Conservation (phyloP, 1,284 basidiomycete genomes). For the Puccinia sorghi region DNA sequence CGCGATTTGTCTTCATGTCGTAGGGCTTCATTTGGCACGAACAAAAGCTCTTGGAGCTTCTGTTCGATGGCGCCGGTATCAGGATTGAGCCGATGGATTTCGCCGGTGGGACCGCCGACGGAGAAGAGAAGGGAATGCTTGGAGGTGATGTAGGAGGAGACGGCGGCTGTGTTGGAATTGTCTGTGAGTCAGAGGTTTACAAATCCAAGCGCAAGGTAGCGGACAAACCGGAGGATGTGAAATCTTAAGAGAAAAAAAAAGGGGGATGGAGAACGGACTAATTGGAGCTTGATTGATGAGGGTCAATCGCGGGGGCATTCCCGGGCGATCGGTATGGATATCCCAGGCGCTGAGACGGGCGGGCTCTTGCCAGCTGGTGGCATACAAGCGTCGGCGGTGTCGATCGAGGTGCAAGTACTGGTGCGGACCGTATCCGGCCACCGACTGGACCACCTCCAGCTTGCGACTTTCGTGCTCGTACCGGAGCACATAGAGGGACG, state of each 20-base stretch:
- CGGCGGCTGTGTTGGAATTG: conserved; percentile 49
- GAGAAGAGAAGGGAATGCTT: conserved; percentile 51
- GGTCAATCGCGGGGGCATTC: background rate
- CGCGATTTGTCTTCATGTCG: conserved; percentile 52
- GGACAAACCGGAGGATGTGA: background rate
- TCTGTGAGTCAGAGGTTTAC: conserved; percentile 52
- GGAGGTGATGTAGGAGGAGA: conserved; percentile 51
- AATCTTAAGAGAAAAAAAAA: too few species aligned
- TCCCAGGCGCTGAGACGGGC: conserved; percentile 53
- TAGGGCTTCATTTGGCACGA: conserved; percentile 51
- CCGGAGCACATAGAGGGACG: conserved; percentile 12
- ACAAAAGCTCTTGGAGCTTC: conserved; percentile 53
- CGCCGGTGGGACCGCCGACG: conserved; percentile 56
- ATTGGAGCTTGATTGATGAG: conserved; percentile 22
- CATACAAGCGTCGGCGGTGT: conserved; percentile 52
- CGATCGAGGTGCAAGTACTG: conserved; percentile 29
- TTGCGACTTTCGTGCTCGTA: background rate
- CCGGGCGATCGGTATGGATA: conserved; percentile 29
- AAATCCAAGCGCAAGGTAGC: too few species aligned
- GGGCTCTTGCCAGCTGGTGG: conserved; percentile 54
- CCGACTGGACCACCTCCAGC: background rate
- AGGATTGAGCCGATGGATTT: conserved; percentile 53
- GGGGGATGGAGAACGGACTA: background rate
- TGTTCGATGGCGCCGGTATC: conserved; percentile 52
- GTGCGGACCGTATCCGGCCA: conserved; percentile 26